Evolutionary conservation across 805 yeast genomes (phyloP).

Genomic region (Metschnikowia continentalis): DNA sequence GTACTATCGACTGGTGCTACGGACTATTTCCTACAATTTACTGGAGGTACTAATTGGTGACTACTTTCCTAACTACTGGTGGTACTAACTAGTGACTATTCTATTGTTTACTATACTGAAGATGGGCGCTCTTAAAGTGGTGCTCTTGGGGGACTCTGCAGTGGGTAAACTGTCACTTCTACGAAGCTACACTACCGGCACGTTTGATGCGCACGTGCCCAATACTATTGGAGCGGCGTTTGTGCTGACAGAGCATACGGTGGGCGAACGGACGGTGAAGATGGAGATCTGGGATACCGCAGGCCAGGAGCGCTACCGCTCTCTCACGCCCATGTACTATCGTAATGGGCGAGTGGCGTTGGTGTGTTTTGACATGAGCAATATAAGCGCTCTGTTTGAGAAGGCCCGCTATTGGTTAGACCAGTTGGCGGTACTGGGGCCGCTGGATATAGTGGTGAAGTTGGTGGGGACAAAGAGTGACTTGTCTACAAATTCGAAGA

Average conservation of each 20-base stretch:
- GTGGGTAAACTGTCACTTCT: conserved; percentile 74
- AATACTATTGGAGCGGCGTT: conserved; percentile 99
- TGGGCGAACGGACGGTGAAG: conserved; percentile 42
- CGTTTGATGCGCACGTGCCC: conserved; percentile 75
- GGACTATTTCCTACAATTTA: too few species aligned
- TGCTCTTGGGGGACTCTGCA: conserved; percentile 49
- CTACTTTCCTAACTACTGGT: too few species aligned
- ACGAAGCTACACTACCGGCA: conserved; percentile 65
- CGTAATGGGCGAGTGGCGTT: conserved; percentile 55
- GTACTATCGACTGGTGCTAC: too few species aligned
- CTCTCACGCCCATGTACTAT: conserved; percentile 45
- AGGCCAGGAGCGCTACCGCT: conserved; percentile 60
- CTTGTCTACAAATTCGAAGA: conserved; percentile 22
- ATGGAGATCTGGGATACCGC: conserved; percentile 93
- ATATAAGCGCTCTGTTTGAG: conserved; percentile 40
- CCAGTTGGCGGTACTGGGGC: conserved; percentile 47
- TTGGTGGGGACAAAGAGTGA: conserved; percentile 87
- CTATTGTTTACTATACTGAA: too few species aligned
- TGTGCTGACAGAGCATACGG: conserved; percentile 62
- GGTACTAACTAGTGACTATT: too few species aligned
- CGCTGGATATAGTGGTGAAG: conserved; percentile 27
- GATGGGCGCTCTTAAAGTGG: conserved; percentile 26
- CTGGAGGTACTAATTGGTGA: too few species aligned
- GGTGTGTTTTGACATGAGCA: conserved; percentile 81
- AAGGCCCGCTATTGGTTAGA: conserved; percentile 89